Evolutionary conservation across 2,329 filamentous ascomycete species (phyloP), one percentile per base, ranked within the genome.

Genomic region (Fusarium mundagurra): DNA sequence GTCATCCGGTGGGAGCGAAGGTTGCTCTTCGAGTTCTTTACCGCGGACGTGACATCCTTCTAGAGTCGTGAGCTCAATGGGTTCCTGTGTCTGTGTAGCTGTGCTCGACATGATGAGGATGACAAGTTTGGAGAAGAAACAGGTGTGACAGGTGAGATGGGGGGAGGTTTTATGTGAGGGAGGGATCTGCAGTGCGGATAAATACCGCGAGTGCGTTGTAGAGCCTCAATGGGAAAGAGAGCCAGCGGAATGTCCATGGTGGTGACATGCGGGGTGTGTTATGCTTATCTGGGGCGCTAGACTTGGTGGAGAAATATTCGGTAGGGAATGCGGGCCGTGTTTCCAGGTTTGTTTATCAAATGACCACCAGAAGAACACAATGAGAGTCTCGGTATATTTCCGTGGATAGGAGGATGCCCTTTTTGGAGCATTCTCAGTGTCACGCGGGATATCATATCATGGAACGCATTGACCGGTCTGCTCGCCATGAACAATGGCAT

Each of bases 11-110:
- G 33, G 34, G 6, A 38, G 8, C 5, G 31, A 36, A 8, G 41
- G 62, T 8, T 62, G 61, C 8, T 71, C 61, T 8, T 73, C 72
- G 9, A 44, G 38, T 11, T 64, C 61, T 22, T 75, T 75, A 7
- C 43, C 47, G 5, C 29, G 38, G 6, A 63, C 17, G 10, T 51
- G 27, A 18, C 61, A 60, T n/a, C 58, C 47, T 4, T 72, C 45
- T 0, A 75, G 24, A 6, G 57, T 61, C 7, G 36, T 58, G 4
- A 75, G 72, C 62, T 75, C 72, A 31, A 75, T 62, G 0, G 65
- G 38, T 36, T 75, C 69, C 6, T 61, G 63, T 0, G 69, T 75
- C 6, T 75, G 72, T 1, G 60, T 75, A 4, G 45, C 14, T 16
- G 65, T 38, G 9, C 57, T 61, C n/a, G 72, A 75, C 72, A 75